These are phyloP conservation scores for Cutaneotrichosporon cutaneum DNA, from an alignment of 1,284 basidiomycete species.

Conservation along the genomic window DNA sequence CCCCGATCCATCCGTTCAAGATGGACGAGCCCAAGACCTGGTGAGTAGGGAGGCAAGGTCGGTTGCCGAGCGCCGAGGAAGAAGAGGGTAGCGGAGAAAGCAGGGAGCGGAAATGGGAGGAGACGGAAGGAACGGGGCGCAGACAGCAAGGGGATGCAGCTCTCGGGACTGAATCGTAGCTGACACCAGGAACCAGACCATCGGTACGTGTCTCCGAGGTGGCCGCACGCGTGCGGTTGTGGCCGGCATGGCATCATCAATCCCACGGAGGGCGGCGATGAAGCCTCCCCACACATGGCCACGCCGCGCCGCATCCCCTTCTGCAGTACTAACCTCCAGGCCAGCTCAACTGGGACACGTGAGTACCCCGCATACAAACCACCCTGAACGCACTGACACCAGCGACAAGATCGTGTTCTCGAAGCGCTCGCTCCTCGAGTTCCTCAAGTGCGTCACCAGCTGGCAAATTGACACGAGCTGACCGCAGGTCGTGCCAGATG, in stretches of 20 bases:
- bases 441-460: slow-evolving; percentile 45
- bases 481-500: slow-evolving; percentile 44
- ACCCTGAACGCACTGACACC: slow-evolving; percentile 9
- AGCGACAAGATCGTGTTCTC: slow-evolving; percentile 54
- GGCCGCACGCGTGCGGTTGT: neutral
- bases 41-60: slow-evolving; percentile 19
- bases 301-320: no score
- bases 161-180: no score
- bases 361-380: slow-evolving; percentile 12
- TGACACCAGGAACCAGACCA: slow-evolving; percentile 29
- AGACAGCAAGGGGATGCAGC: no score
- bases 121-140: neutral
- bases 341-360: slow-evolving; percentile 53
- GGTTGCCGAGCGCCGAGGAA: neutral
- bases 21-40: slow-evolving; percentile 52
- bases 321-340: slow-evolving; percentile 31
- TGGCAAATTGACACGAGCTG: neutral
- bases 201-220: slow-evolving; percentile 22
- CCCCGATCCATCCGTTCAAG: slow-evolving; percentile 53
- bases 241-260: neutral
- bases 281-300: no score
- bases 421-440: slow-evolving; percentile 53
- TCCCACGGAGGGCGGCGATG: no score
- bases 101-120: no score
- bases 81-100: neutral